These are phyloP conservation scores for Aureobasidium musti DNA, from an alignment of 2,329 filamentous ascomycete genomes.

Conservation along the genomic window DNA sequence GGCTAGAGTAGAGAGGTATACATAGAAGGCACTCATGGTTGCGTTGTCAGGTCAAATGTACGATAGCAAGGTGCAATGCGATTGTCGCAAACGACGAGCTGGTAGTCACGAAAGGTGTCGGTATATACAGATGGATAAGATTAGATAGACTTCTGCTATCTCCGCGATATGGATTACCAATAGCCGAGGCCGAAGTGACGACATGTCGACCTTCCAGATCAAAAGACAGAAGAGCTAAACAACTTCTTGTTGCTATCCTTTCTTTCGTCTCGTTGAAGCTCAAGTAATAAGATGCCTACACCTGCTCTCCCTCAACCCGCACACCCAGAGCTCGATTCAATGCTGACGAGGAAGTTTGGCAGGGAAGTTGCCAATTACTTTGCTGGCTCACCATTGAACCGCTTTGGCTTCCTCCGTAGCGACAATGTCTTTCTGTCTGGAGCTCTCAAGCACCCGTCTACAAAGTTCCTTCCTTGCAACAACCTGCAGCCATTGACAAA, in stretches of 20 bases:
- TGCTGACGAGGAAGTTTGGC: slow-evolving; percentile 76
- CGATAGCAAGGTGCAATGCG: not conserved
- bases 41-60: too few relatives aligned
- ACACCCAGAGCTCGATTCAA: slow-evolving; percentile 62
- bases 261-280: not conserved
- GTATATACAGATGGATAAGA: slow-evolving; percentile 25
- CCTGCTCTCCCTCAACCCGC: slow-evolving; percentile 60
- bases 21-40: slow-evolving; percentile 31
- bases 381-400: slow-evolving; percentile 72
- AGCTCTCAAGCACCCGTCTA: slow-evolving; percentile 65
- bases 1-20: not conserved
- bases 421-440: slow-evolving; percentile 69
- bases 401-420: slow-evolving; percentile 73
- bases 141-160: slow-evolving; percentile 14
- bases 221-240: not conserved
- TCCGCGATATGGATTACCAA: slow-evolving; percentile 23
- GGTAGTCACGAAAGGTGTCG: not conserved
- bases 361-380: slow-evolving; percentile 83
- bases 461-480: slow-evolving; percentile 77
- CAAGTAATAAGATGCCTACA: slow-evolving; percentile 37
- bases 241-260: too few relatives aligned
- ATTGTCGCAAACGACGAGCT: not conserved
- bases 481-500: slow-evolving; percentile 72
- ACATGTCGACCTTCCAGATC: not conserved
- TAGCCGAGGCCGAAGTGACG: slow-evolving; percentile 26